Base-by-base conservation (phyloP, 495 filamentous ascomycete genomes). In the Tetracladium setigerum region DNA sequence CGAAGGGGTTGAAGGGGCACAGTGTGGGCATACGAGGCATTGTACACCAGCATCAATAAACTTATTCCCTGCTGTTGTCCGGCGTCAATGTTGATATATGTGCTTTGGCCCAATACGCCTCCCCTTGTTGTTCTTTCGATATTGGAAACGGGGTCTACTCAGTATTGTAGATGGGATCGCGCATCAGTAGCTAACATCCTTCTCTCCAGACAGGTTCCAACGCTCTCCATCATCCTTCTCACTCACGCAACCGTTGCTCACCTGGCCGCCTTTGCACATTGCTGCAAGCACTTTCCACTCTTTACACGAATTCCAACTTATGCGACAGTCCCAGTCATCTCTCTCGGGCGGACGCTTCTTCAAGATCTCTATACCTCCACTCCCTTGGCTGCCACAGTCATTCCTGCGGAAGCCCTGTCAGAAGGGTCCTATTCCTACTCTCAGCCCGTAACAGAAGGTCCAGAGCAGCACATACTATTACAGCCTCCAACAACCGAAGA, bases 251-350 rank as follows among this genome's bases (percentile, higher is more conserved):
- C 89, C 2, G 76, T 85, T 17, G 74, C 84, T 27, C 94, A 97
- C 63, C 78, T 99, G 44, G 92, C 86, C 49, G 94, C 92, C 38
- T 95, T 85, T 57, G 92, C 86, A 36, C 90, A 99, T 62, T 95
- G 89, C 72, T 99, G 94, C 78, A 95, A 95, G 63, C 81, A 95
- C 63, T 84, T 95, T 55, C 90, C 94, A 44, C 76, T 83, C 35
- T 97, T 99, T 66, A 84, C 82, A 1, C 80, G 87, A 48, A 89
- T 99, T 48, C 92, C 92, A n/a, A 81, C 95, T 30, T 99, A 97
- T 62, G 92, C 94, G 17, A 99, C 92, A 5, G 81, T 81, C 32
- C 92, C 92, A 10, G 87, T 99, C 41, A 88, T 96, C 52, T 84
- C 90, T 5, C 82, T 97, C 30, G 94, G 92, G 4, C 84, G 91